Conservation (phyloP, 768 basidiomycete species). For the Thelephora aurantiotincta region DNA sequence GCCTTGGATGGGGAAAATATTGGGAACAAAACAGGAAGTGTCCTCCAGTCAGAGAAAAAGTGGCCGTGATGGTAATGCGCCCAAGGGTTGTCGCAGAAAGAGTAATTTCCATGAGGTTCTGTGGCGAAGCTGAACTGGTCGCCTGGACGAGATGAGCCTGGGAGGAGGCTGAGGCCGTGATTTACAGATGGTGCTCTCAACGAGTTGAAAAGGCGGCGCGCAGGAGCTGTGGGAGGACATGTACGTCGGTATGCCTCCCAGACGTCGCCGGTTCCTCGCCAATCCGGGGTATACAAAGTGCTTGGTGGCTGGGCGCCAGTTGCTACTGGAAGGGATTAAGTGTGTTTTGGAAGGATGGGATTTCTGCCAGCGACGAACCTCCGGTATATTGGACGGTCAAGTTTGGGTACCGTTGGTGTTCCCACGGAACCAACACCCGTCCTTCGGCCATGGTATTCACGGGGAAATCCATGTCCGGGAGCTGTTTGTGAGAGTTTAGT, state of each 20-base stretch:
- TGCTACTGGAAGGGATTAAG: slow-evolving; percentile 15
- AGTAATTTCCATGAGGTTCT: slow-evolving; percentile 45
- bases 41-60: slow-evolving; percentile 95
- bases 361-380: slow-evolving; percentile 3
- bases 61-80: slow-evolving; percentile 83
- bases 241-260: slow-evolving; percentile 96
- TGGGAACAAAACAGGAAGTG: slow-evolving; percentile 78
- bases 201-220: slow-evolving; percentile 74
- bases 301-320: slow-evolving; percentile 25
- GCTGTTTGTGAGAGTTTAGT: slow-evolving; percentile 22
- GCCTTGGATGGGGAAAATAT: slow-evolving; percentile 89
- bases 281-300: slow-evolving; percentile 59
- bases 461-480: slow-evolving; percentile 91
- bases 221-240: slow-evolving; percentile 64
- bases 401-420: slow-evolving; percentile 63
- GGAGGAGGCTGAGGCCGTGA: slow-evolving; percentile 15
- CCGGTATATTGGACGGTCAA: slow-evolving; percentile 26
- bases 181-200: slow-evolving; percentile 36
- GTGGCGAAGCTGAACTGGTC: slow-evolving; percentile 52
- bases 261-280: slow-evolving; percentile 70
- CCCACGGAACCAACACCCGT: slow-evolving; percentile 88
- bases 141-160: slow-evolving; percentile 19
- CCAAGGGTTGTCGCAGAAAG: slow-evolving; percentile 75
- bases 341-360: background rate
- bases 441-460: slow-evolving; percentile 92